Percentiles rank a stretch among this genome's conserved stretches.
Conservation (phyloP, 2,329 filamentous ascomycete genomes). For the Alternaria rosae region DNA sequence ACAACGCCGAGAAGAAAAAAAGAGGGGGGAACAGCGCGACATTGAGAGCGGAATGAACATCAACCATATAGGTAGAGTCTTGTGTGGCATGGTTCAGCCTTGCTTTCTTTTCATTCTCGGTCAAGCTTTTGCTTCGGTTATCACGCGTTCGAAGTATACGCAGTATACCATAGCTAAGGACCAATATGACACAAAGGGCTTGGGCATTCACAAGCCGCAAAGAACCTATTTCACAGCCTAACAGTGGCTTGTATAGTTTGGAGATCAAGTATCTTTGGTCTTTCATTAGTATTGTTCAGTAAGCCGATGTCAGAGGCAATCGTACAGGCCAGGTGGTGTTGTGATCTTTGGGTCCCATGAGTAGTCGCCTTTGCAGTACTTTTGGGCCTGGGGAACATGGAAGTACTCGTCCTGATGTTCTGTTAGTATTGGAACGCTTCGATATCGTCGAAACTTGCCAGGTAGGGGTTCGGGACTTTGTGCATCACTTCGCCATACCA, state of each 20-base stretch:
- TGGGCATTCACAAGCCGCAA: slow-evolving; percentile 51
- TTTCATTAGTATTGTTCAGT: slow-evolving; percentile 38
- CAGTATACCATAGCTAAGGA: slow-evolving; percentile 38
- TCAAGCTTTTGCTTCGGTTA: background rate
- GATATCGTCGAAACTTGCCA: slow-evolving; percentile 52
- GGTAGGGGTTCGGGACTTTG: slow-evolving; percentile 64
- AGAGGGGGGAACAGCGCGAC: slow-evolving; percentile 85
- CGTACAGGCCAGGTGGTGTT: slow-evolving; percentile 82
- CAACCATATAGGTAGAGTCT: slow-evolving; percentile 46
- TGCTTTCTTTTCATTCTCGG: background rate
- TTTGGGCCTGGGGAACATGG: slow-evolving; percentile 89
- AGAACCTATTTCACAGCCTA: slow-evolving; percentile 51
- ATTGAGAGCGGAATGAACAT: slow-evolving; percentile 74
- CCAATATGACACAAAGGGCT: slow-evolving; percentile 47
- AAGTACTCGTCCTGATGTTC: slow-evolving; percentile 77
- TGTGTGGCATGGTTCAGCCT: background rate
- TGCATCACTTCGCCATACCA: slow-evolving; percentile 53
- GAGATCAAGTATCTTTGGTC: slow-evolving; percentile 51
- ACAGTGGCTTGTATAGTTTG: slow-evolving; percentile 46
- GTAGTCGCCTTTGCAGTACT: slow-evolving; percentile 75
- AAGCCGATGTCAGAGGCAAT: slow-evolving; percentile 18
- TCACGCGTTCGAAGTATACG: slow-evolving; percentile 19
- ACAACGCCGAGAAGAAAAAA: slow-evolving; percentile 95
- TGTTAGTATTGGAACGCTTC: slow-evolving; percentile 4
- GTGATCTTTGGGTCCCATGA: slow-evolving; percentile 98